phyloP scores from a whole-genome alignment of 257 asterid species.

The Verbascum thapsus region DNA sequence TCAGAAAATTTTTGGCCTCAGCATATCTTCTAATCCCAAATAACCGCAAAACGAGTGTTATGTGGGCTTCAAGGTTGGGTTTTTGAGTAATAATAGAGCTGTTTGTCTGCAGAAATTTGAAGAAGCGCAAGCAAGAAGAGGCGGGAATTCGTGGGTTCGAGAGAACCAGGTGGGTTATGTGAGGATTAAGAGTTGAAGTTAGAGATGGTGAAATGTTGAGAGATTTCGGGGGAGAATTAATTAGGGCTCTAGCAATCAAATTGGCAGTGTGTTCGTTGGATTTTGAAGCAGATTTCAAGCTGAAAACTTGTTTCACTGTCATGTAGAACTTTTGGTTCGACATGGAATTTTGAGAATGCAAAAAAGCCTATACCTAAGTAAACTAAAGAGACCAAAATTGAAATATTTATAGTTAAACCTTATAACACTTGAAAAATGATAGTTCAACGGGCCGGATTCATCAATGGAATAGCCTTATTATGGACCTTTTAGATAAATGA shows the following conservation, averaged over 20 bases:
- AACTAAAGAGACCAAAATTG: too few species aligned
- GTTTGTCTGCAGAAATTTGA: slow-evolving; percentile 46
- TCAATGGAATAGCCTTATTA: too few species aligned
- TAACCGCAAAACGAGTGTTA: slow-evolving; percentile 56
- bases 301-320: slow-evolving; percentile 46
- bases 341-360: slow-evolving; percentile 37
- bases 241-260: slow-evolving; percentile 55
- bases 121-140: slow-evolving; percentile 60
- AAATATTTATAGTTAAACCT: too few species aligned
- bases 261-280: slow-evolving; percentile 52
- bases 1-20: slow-evolving; percentile 60
- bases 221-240: slow-evolving; percentile 34
- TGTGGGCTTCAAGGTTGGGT: slow-evolving; percentile 60
- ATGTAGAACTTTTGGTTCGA: slow-evolving; percentile 44
- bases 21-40: slow-evolving; percentile 53
- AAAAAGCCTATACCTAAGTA: not conserved
- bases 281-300: slow-evolving; percentile 34
- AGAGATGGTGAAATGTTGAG: slow-evolving; percentile 39
- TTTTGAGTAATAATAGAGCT: slow-evolving; percentile 31
- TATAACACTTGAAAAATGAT: too few species aligned
- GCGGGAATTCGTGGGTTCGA: slow-evolving; percentile 62
- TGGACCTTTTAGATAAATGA: too few species aligned
- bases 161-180: slow-evolving; percentile 51
- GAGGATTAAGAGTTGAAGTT: slow-evolving; percentile 47
- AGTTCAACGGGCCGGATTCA: too few species aligned